phyloP scores from a whole-genome alignment of 2,329 filamentous ascomycete species.

The Erysiphe pulchra region DNA sequence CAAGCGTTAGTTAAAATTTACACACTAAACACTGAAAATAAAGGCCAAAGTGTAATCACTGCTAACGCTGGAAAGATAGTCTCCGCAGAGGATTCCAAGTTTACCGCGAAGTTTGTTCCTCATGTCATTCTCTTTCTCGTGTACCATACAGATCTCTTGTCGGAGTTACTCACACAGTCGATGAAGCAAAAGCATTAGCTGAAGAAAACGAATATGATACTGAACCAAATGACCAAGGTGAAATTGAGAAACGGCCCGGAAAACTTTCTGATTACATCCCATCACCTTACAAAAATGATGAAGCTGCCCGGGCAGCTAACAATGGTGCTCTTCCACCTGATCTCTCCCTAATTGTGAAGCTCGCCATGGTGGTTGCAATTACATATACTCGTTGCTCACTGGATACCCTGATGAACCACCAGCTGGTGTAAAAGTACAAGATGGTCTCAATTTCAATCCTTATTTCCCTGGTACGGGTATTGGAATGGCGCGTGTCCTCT shows the following conservation, averaged over 20 bases:
- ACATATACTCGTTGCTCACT: slow-evolving; percentile 91
- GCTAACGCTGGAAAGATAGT: slow-evolving; percentile 21
- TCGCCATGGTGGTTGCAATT: slow-evolving; percentile 91
- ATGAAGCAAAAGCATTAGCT: slow-evolving; percentile 90
- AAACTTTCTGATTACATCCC: slow-evolving; percentile 97
- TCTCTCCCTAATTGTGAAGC: slow-evolving; percentile 94
- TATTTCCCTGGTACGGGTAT: slow-evolving; percentile 99
- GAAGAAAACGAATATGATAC: slow-evolving; percentile 98
- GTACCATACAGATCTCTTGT: slow-evolving; percentile 85
- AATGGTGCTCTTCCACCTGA: slow-evolving; percentile 93
- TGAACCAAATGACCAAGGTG: slow-evolving; percentile 92
- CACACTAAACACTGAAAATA: background rate
- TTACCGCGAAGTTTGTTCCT: slow-evolving; percentile 93
- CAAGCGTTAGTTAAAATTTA: slow-evolving; percentile 44
- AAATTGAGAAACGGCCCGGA: slow-evolving; percentile 94
- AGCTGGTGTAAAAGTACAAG: slow-evolving; percentile 60
- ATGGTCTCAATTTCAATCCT: slow-evolving; percentile 97
- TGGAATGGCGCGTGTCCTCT: slow-evolving; percentile 94
- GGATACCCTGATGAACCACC: slow-evolving; percentile 94
- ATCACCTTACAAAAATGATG: slow-evolving; percentile 92
- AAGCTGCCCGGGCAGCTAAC: slow-evolving; percentile 93
- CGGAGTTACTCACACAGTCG: slow-evolving; percentile 76
- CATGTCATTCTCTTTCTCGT: slow-evolving; percentile 88
- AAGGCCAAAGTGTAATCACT: slow-evolving; percentile 1
- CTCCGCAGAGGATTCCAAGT: slow-evolving; percentile 98